Conservation (phyloP, 805 yeast species). For the Candida namnaoensis region DNA sequence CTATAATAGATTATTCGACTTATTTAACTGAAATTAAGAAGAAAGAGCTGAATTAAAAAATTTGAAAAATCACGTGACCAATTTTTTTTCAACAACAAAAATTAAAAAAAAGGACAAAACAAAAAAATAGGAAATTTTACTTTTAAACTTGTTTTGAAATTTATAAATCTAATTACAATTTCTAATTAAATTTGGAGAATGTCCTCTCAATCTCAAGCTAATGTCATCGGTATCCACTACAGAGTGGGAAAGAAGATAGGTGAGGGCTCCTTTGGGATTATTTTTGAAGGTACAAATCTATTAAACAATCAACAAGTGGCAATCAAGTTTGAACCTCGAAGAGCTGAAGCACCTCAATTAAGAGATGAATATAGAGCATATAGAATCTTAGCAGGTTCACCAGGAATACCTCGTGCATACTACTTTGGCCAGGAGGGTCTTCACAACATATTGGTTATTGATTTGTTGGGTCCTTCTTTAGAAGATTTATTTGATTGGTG, state of each 20-base stretch:
- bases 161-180: no score
- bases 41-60: no score
- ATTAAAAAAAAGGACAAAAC: no score
- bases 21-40: no score
- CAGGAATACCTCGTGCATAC: conserved; percentile 93
- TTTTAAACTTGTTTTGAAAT: no score
- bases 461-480: conserved; percentile 87
- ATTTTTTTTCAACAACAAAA: no score
- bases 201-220: conserved; percentile 5
- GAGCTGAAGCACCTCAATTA: conserved; percentile 94
- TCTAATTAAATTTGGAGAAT: no score
- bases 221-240: conserved; percentile 84
- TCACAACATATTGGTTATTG: conserved; percentile 91
- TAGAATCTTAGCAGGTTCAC: conserved; percentile 70
- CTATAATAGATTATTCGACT: background rate
- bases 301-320: conserved; percentile 92
- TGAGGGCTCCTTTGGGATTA: conserved; percentile 96
- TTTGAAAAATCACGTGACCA: no score
- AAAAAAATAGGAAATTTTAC: no score
- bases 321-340: conserved; percentile 93
- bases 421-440: conserved; percentile 98
- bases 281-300: conserved; percentile 91
- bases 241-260: conserved; percentile 97
- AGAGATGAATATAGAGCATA: conserved; percentile 97
- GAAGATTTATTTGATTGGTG: conserved; percentile 99